These are phyloP conservation scores for Debaryomyces robertsiae DNA, from an alignment of 1,139 yeast genomes.

Conservation along the genomic window DNA sequence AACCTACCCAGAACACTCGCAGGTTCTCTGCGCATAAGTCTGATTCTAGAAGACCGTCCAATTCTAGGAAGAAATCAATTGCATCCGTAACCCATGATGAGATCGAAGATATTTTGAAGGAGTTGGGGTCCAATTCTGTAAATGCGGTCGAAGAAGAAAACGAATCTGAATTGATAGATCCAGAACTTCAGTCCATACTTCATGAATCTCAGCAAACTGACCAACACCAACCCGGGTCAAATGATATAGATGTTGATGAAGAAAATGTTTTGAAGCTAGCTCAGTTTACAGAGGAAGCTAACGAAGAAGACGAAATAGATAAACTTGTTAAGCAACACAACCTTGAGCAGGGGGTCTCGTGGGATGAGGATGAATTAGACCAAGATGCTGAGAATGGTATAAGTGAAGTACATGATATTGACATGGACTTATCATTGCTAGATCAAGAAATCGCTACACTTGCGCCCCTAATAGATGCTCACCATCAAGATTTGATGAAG, in stretches of 20 bases:
- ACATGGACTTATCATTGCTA: constrained; percentile 33
- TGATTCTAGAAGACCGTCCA: constrained; percentile 34
- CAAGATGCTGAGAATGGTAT: constrained; percentile 16
- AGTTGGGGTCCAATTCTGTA: constrained; percentile 39
- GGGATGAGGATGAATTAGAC: constrained; percentile 28
- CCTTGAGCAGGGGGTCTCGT: constrained; percentile 33
- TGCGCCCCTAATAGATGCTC: constrained; percentile 43
- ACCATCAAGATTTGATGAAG: constrained; percentile 31
- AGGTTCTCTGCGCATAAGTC: constrained; percentile 14
- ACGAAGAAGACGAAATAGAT: constrained; percentile 45
- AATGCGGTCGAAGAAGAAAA: constrained; percentile 40
- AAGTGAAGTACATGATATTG: constrained; percentile 17
- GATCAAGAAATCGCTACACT: constrained; percentile 46
- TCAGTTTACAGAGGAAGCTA: constrained; percentile 33
- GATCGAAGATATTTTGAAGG: constrained; percentile 40
- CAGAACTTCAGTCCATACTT: constrained; percentile 38
- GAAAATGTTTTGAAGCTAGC: constrained; percentile 24
- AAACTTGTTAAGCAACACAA: constrained; percentile 39
- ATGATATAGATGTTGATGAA: constrained; percentile 22
- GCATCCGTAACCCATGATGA: constrained; percentile 47
- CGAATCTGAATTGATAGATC: constrained; percentile 36
- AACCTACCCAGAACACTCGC: background rate
- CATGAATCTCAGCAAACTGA: constrained; percentile 28
- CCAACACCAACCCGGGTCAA: constrained; percentile 15
- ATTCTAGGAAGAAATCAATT: constrained; percentile 42